A percentile compares a stretch with the other conserved stretches of the same genome.
Evolutionary conservation across 2,329 filamentous ascomycete genomes (phyloP).

Genomic region (Ceratocystis eucalypticola): DNA sequence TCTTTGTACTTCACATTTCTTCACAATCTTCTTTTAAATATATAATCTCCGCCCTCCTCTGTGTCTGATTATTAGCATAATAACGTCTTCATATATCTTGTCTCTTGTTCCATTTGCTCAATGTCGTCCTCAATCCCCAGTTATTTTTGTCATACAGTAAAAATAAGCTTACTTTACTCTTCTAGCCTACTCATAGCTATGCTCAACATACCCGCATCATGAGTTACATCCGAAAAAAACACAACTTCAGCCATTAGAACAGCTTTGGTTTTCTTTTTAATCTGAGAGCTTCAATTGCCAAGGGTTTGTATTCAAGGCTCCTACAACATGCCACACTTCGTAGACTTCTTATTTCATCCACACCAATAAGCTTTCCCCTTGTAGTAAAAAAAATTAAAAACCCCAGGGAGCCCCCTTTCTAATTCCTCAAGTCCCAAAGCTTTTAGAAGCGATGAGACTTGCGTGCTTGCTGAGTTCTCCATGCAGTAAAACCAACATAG

Average conservation of each 20-base stretch:
- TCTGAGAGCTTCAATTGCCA: not conserved
- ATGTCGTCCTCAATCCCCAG: no score
- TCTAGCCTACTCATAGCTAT: no score
- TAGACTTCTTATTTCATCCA: not conserved
- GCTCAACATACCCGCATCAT: no score
- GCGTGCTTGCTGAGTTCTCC: conserved; percentile 48
- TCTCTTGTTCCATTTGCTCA: no score
- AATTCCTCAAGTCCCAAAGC: not conserved
- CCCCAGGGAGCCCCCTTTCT: not conserved
- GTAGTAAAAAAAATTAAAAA: not conserved
- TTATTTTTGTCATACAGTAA: no score
- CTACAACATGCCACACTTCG: not conserved
- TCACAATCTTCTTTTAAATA: not conserved
- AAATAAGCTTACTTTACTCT: no score
- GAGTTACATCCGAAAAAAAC: no score
- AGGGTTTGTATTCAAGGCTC: conserved; percentile 1
- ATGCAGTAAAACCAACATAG: conserved; percentile 79
- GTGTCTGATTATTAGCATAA: not conserved
- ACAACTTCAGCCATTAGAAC: not conserved
- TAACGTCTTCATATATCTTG: no score
- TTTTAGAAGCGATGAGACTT: conserved; percentile 44
- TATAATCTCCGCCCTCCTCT: not conserved
- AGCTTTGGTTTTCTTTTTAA: not conserved
- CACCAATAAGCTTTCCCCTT: not conserved
- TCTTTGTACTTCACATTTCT: not conserved